phyloP scores from a whole-genome alignment of 768 basidiomycete species.

The Grammothele lineata region DNA sequence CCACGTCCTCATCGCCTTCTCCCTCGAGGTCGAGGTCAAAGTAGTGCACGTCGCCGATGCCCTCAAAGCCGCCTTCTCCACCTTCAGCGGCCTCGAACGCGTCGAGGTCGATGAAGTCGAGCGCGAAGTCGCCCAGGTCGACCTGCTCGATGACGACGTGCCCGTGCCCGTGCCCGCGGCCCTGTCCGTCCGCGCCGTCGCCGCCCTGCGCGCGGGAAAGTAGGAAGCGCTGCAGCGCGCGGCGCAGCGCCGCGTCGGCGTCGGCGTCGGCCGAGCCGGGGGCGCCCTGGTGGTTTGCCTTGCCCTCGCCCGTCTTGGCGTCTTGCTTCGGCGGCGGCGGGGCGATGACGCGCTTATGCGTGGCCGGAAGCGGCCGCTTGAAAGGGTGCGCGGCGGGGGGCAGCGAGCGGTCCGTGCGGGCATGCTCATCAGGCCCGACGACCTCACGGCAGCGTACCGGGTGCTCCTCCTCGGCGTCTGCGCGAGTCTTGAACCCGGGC shows the following conservation, averaged over 20 bases:
- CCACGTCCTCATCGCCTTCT: background rate
- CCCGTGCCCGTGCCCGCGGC: constrained; percentile 35
- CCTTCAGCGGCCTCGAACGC: too few relatives aligned
- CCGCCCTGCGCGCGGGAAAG: constrained; percentile 18
- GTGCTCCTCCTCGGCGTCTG: constrained; percentile 61
- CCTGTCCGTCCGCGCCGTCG: constrained; percentile 43
- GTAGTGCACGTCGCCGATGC: too few relatives aligned
- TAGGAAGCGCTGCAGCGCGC: constrained; percentile 21
- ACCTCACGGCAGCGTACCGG: constrained; percentile 79
- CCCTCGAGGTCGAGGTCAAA: constrained; percentile 1
- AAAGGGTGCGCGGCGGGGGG: constrained; percentile 55
- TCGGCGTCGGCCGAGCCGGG: background rate
- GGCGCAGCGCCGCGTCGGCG: constrained; percentile 13
- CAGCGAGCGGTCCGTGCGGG: constrained; percentile 27
- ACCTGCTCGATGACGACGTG: constrained; percentile 16
- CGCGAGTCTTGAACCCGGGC: constrained; percentile 83
- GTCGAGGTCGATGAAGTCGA: constrained; percentile 11
- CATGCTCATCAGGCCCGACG: constrained; percentile 31
- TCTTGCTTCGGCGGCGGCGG: constrained; percentile 26
- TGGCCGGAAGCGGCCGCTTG: constrained; percentile 44
- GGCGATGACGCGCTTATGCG: constrained; percentile 43
- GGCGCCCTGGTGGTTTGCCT: background rate
- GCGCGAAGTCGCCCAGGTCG: constrained; percentile 6
- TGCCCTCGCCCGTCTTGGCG: background rate
- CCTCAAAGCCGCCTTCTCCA: constrained; percentile 1